These are phyloP conservation scores for Magnolia changhungtana DNA, from an alignment of 164 flowering plant species.

Conservation along the genomic window DNA sequence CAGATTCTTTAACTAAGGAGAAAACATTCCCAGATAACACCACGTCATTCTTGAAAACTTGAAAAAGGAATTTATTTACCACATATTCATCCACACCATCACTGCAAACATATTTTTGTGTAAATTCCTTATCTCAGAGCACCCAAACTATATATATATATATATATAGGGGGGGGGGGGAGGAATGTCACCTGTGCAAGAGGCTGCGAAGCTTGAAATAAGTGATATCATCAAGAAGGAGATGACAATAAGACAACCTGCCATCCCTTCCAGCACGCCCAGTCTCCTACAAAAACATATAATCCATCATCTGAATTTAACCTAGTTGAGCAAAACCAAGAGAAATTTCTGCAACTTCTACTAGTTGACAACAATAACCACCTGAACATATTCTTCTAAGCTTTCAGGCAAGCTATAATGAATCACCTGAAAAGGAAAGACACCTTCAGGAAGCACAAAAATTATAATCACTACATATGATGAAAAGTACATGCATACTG, in stretches of 20 bases:
- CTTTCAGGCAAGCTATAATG: conserved; percentile 95
- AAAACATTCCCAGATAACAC: conserved; percentile 38
- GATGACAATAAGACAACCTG: conserved; percentile 78
- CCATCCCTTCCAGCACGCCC: conserved; percentile 99
- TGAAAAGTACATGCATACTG: too few species aligned
- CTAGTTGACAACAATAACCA: conserved; percentile 13
- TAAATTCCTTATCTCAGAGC: background rate
- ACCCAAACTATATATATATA: background rate
- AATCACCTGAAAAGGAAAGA: conserved; percentile 58
- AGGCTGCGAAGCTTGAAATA: conserved; percentile 83
- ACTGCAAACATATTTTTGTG: conserved; percentile 39
- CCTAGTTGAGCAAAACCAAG: background rate
- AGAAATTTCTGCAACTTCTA: conserved; percentile 2
- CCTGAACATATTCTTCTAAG: conserved; percentile 99
- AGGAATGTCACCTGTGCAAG: conserved; percentile 51
- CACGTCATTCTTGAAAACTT: conserved; percentile 44
- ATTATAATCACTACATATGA: background rate
- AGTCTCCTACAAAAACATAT: conserved; percentile 54
- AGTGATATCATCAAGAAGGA: conserved; percentile 64
- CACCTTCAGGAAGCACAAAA: conserved; percentile 1
- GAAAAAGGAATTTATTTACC: conserved; percentile 65
- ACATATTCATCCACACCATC: conserved; percentile 92
- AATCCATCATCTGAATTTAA: conserved; percentile 7
- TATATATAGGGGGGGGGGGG: background rate
- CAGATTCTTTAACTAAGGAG: conserved; percentile 69